A percentile compares a stretch with the other conserved stretches of the same genome.
phyloP scores from a whole-genome alignment of 1,284 basidiomycete genomes.

The Ganoderma lingzhi region DNA sequence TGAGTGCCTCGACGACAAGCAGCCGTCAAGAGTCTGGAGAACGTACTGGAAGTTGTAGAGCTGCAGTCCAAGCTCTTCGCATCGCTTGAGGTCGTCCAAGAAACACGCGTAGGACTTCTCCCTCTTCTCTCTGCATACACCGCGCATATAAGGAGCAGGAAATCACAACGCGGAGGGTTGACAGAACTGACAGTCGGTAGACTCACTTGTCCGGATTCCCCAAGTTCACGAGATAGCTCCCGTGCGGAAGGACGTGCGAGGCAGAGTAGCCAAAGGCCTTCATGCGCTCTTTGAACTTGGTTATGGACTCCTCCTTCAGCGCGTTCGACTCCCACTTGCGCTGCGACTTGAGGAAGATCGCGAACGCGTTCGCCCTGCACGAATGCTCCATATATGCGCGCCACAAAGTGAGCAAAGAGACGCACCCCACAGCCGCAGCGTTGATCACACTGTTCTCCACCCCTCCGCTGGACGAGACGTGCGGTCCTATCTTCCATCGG shows the following conservation, averaged over 20 bases:
- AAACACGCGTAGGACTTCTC: conserved; percentile 85
- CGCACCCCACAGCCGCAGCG: conserved; percentile 75
- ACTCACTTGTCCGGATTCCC: conserved; percentile 81
- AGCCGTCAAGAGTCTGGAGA: background rate
- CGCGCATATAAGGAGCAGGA: background rate
- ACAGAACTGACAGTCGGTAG: background rate
- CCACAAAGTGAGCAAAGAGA: conserved; percentile 5
- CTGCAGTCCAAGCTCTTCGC: conserved; percentile 78
- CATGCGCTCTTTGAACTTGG: conserved; percentile 66
- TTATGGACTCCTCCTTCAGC: conserved; percentile 58
- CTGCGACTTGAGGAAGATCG: conserved; percentile 87
- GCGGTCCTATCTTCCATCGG: conserved; percentile 81
- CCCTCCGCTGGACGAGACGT: conserved; percentile 84
- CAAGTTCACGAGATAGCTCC: conserved; percentile 87
- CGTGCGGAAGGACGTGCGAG: conserved; percentile 77
- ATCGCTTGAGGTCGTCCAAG: conserved; percentile 84
- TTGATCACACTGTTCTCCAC: conserved; percentile 79
- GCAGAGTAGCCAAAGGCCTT: conserved; percentile 64
- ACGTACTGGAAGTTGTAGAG: conserved; percentile 89
- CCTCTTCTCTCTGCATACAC: conserved; percentile 70
- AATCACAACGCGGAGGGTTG: background rate
- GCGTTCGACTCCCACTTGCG: conserved; percentile 79
- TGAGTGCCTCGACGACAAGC: background rate
- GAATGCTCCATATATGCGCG: background rate
- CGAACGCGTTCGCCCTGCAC: conserved; percentile 82